Conservation (phyloP, 1,139 yeast genomes). For the Zygotorulaspora mrakii region DNA sequence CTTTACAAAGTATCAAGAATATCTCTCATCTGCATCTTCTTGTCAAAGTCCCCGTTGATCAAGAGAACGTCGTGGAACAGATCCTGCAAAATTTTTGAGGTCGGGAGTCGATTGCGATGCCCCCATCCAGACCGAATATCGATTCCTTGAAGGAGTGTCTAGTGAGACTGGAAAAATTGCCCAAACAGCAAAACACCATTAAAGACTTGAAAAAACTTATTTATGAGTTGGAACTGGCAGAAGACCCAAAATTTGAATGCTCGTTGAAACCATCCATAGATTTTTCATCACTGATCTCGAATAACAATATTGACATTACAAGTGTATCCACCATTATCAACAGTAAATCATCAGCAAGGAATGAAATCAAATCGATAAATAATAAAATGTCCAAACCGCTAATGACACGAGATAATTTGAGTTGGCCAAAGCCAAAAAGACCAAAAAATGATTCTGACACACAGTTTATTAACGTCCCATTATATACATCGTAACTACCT, state of each 20-base stretch:
- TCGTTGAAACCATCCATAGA: constrained; percentile 21
- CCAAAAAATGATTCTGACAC: constrained; percentile 2
- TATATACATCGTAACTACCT: constrained; percentile 9
- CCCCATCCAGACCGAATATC: not conserved
- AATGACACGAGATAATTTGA: constrained; percentile 20
- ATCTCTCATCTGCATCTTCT: constrained; percentile 61
- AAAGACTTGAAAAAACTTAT: constrained; percentile 15
- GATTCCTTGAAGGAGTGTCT: constrained; percentile 3
- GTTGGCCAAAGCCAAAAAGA: constrained; percentile 27
- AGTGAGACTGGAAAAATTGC: constrained; percentile 2
- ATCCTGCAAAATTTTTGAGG: constrained; percentile 4
- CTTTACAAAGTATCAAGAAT: constrained; percentile 55
- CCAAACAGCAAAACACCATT: constrained; percentile 6
- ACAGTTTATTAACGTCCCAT: constrained; percentile 10
- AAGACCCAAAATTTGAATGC: constrained; percentile 18
- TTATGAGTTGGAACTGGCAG: constrained; percentile 16
- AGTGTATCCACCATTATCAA: not conserved
- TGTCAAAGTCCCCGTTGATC: constrained; percentile 36
- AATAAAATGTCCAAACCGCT: constrained; percentile 27
- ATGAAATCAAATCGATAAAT: constrained; percentile 6
- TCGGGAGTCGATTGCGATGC: no score
- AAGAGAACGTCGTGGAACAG: constrained; percentile 10
- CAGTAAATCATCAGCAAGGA: constrained; percentile 2
- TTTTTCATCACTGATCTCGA: not conserved
- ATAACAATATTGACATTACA: constrained; percentile 7